These are phyloP conservation scores for Beauveria varroae DNA, from an alignment of 2,329 filamentous ascomycete genomes.

Conservation along the genomic window DNA sequence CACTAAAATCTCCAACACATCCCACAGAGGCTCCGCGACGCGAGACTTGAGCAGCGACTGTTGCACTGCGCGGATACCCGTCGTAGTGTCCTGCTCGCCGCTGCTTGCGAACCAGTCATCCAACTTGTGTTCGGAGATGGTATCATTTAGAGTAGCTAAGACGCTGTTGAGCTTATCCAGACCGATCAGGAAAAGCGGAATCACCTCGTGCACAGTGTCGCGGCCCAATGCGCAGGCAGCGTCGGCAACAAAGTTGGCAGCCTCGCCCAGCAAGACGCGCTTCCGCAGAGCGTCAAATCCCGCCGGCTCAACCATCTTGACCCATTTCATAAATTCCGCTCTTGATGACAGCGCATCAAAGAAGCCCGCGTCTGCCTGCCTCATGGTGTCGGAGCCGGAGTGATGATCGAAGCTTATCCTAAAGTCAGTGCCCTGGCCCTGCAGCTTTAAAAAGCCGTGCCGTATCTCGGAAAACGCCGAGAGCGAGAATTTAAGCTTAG, in stretches of 20 bases:
- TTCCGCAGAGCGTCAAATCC: background rate
- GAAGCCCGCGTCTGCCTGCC: background rate
- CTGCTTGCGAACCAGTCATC: slow-evolving; percentile 7
- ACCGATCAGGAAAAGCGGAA: slow-evolving; percentile 7
- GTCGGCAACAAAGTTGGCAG: slow-evolving; percentile 8
- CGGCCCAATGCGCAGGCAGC: slow-evolving; percentile 5
- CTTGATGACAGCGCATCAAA: background rate
- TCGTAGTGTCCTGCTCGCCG: background rate
- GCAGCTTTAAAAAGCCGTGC: background rate
- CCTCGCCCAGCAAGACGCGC: slow-evolving; percentile 7
- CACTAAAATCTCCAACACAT: background rate
- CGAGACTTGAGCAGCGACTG: background rate
- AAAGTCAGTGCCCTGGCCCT: background rate
- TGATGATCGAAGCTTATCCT: background rate
- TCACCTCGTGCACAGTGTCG: slow-evolving; percentile 2
- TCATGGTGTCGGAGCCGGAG: slow-evolving; percentile 4
- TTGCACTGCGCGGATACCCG: background rate
- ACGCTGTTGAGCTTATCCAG: slow-evolving; percentile 8
- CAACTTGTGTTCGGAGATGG: background rate
- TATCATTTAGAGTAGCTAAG: background rate
- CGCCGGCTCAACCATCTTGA: background rate
- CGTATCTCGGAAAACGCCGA: slow-evolving; percentile 8
- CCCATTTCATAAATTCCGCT: background rate
- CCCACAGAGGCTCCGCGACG: background rate
- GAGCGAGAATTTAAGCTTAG: slow-evolving; percentile 6